Evolutionary conservation across 75 land plant species (phyloP).

Genomic region (Isoetes taiwanensis): DNA sequence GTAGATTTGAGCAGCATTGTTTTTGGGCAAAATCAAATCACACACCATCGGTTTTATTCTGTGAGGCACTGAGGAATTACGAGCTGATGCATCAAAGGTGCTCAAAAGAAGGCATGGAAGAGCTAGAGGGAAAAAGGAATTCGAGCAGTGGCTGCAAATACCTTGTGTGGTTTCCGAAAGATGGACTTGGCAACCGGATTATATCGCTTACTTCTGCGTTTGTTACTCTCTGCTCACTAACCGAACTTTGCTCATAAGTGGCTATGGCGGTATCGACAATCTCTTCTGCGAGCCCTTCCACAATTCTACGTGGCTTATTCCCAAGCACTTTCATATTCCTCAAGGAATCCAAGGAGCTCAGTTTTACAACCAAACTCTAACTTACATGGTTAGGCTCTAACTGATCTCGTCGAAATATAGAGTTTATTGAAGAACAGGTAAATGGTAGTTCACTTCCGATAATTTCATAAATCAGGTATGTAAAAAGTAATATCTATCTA

Average conservation of each 20-base stretch:
- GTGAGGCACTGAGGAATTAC: background rate
- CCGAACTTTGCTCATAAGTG: background rate
- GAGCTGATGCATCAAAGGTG: conserved; percentile 7
- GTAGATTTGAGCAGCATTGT: conserved; percentile 10
- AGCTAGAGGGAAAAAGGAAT: background rate
- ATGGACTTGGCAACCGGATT: conserved; percentile 9
- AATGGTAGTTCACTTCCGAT: too few relatives aligned
- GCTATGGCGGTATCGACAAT: background rate
- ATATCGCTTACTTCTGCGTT: conserved; percentile 10
- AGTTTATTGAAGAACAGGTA: too few relatives aligned
- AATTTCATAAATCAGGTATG: too few relatives aligned
- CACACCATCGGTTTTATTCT: background rate
- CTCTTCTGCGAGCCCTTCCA: too few relatives aligned
- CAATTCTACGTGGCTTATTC: too few relatives aligned
- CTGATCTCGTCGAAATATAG: too few relatives aligned
- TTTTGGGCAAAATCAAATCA: conserved; percentile 5
- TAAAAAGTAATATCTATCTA: too few relatives aligned
- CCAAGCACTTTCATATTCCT: too few relatives aligned
- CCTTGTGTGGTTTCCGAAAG: conserved; percentile 1
- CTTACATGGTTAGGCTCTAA: too few relatives aligned
- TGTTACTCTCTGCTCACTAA: conserved; percentile 10
- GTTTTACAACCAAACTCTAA: too few relatives aligned
- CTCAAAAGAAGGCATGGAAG: background rate
- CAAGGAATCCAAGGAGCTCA: too few relatives aligned
- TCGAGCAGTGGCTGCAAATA: background rate